A percentile compares a stretch with the other conserved stretches of the same genome.
Evolutionary conservation across 225 moss, liverwort and hornwort genomes (phyloP).

Genomic region (Physcomitrium patens): DNA sequence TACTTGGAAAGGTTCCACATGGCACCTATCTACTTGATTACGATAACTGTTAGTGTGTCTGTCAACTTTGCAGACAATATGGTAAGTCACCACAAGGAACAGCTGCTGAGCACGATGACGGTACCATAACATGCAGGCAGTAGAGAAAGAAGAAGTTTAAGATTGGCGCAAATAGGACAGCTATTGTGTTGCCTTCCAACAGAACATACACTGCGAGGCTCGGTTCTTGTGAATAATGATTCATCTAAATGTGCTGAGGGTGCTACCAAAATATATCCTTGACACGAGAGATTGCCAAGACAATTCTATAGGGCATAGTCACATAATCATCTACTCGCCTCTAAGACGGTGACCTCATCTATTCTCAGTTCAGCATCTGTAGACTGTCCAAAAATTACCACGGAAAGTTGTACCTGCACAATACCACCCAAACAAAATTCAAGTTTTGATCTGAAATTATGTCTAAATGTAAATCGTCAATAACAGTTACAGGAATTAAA

Average conservation of each 20-base stretch:
- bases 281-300: constrained; percentile 5
- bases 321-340: constrained; percentile 40
- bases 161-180: neutral
- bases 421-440: constrained; percentile 24
- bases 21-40: neutral
- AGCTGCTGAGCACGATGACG: neutral
- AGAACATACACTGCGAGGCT: neutral
- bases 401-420: constrained; percentile 71
- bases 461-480: neutral
- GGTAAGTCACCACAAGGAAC: neutral
- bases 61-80: constrained; percentile 6
- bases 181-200: constrained; percentile 3
- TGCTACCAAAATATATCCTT: constrained; percentile 1
- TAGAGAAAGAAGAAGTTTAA: neutral
- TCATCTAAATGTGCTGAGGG: neutral
- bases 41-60: neutral
- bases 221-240: neutral
- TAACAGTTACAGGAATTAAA: neutral
- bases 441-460: constrained; percentile 9
- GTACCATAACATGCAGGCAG: neutral
- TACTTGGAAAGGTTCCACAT: neutral
- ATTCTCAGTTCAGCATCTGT: constrained; percentile 50
- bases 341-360: constrained; percentile 51
- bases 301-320: neutral
- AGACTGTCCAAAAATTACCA: constrained; percentile 78